Evolutionary conservation across 768 basidiomycete genomes (phyloP), one percentile per base, ranked within the genome.

Genomic region (Xerocomellus intermedius): DNA sequence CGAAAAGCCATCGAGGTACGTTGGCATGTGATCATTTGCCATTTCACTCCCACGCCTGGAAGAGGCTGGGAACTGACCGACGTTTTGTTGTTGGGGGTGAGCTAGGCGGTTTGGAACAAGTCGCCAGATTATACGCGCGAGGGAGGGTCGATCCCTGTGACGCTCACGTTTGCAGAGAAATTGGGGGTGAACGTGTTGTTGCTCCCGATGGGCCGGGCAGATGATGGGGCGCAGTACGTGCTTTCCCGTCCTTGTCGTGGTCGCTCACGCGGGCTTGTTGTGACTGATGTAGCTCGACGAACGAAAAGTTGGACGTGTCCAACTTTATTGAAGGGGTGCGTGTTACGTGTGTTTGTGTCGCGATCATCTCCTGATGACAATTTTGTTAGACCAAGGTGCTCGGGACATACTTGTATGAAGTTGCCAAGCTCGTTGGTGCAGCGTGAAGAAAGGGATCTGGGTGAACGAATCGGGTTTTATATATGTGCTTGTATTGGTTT

Each of bases 91-190:
- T 33, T 37, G 51, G 28, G 21, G 14, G 5, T 46, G 42, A 37
- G 33, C 38, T 39, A 58, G 62, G 68, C 73, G 8, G 66, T 94
- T 10, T 94, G 92, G 74, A 77, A 82, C 43, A 79, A 80, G 66
- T 81, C 83, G 6, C 94, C 94, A 0, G 91, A 95, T 67, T 75
- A 87, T 55, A 94, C 88, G 2, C 83, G 93, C 39, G 94, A 96
- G 69, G 93, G 93, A n/a, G 95, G 95, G 5, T 92, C 91, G 7
- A 95, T 95, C 58, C 94, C 94, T 0, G 91, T 96, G 32, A 95
- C 93, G 5, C 79, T 98, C 54, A 95, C 93, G 2, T 96, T 98
- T 69, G 92, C 94, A 10, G 92, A 97, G 67, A 83, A 83, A 42
- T 75, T 97, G 43, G 83, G 84, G 13, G 87, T 94, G 52, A 97